Base-by-base conservation (phyloP, 345 rosid genomes). In the Turritis glabra region DNA sequence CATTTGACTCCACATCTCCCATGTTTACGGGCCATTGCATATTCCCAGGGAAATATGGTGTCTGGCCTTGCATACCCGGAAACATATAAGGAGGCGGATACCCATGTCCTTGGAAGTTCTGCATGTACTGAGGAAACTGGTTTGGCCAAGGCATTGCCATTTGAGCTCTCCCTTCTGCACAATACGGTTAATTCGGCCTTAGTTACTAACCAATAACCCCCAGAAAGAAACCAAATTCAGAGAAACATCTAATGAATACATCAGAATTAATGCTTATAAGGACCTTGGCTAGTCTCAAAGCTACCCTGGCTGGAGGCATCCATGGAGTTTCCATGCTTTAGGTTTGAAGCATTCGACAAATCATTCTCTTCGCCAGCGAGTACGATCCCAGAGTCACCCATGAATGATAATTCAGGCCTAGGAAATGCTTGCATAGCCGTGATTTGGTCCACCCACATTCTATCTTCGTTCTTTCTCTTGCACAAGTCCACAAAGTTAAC, bases 381-480 rank as follows among this genome's bases (percentile, higher is more conserved):
- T 59, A 90, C 56, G 60, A 95, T 84, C 74, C 94, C 97, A 25
- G 99, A 90, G 78, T 91, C 85, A 66, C 83, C 90, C 69, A 90
- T 66, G 80, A 81, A 90, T 7, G 97, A 85, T 55, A 95, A 69
- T 27, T 90, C 97, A 67, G 92, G 85, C 71, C 85, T 82, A 75
- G 97, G 62, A 54, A 33, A 80, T 64, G 97, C 94, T 78, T 89
- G 92, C 97, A 95, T 90, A 64, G 97, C 97, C 0, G 97, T 93
- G 58, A 95, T 82, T 79, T 95, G 97, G 72, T 89, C 94, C 78
- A 90, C 87, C 99, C 99, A 95, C 52, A 85, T 86, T 66, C 90
- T 84, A 78, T 95, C 99, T 81, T 92, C 92, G 37, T 89, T 92
- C 93, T 95, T 95, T 81, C 85, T 86, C 87, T 90, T 90, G 92